A percentile compares a stretch with the other conserved stretches of the same genome.
Conservation (phyloP, 208 protist species). For the Crithidia mellificae region DNA sequence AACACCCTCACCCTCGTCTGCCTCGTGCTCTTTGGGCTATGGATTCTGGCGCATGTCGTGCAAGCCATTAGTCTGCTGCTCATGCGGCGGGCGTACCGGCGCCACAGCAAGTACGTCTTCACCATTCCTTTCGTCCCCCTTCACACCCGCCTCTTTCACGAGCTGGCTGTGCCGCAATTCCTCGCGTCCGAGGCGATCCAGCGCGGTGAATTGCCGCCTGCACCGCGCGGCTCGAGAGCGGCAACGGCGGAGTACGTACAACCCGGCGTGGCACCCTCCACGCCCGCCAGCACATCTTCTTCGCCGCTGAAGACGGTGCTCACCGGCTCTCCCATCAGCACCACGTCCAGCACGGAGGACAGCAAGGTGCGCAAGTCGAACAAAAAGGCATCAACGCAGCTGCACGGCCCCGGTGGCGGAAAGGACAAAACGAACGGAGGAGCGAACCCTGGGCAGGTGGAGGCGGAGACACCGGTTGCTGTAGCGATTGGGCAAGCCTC, state of each 20-base stretch:
- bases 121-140: constrained; percentile 54
- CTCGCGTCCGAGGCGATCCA: constrained; percentile 36
- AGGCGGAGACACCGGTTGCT: background rate
- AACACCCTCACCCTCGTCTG: constrained; percentile 42
- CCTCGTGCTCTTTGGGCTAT: constrained; percentile 34
- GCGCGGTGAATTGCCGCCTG: constrained; percentile 14
- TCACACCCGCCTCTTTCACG: constrained; percentile 44
- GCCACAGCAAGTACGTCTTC: constrained; percentile 39
- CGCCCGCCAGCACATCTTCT: background rate
- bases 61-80: constrained; percentile 29
- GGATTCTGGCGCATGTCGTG: constrained; percentile 23
- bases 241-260: constrained; percentile 4
- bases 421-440: background rate
- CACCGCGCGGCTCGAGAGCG: background rate
- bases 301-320: background rate
- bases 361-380: background rate
- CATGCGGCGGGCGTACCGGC: constrained; percentile 24
- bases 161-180: constrained; percentile 45
- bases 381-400: background rate
- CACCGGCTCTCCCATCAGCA: constrained; percentile 1
- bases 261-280: background rate
- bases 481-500: background rate
- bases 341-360: constrained; percentile 1
- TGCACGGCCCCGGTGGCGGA: too few species aligned
- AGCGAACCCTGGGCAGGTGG: background rate